Base-by-base conservation (phyloP, 148 eudicot genomes). In the Fagopyrum tataricum region DNA sequence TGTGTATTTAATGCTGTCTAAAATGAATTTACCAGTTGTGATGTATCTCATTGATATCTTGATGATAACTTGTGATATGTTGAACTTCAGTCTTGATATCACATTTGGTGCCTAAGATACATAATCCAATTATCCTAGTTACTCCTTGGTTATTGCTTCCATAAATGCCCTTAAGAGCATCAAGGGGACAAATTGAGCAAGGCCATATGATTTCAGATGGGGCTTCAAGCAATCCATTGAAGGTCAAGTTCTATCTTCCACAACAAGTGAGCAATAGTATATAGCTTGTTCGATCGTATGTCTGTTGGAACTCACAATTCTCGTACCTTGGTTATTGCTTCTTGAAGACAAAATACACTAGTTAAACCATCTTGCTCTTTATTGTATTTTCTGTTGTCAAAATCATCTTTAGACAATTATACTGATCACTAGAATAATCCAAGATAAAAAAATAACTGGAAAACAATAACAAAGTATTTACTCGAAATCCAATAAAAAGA, bases 201-300 rank as follows among this genome's bases (percentile, higher is more conserved):
- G 89, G 61, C 82, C 69, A 74, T 85, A 90, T 44, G 82, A 84
- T 70, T 82, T 83, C 72, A 95, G 82, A 83, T 81, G 84, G 62
- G 93, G 91, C 80, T 87, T 88, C 96, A 80, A 91, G 96, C 72
- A 87, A 88, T 67, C 98, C 79, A 71, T 84, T 96, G 93, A 95
- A 61, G 98, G 96, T 96, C 96, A 88, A 62, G 87, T 73, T 72
- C 80, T 84, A 77, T 95, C 97, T 76, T 87, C 83, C 49, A 95
- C 76, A 67, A 95, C 79, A 41, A 95, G 81, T 72, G 96, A 88
- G 78, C 97, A 88, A 78, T 90, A 79, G 81, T 87, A 87, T 90
- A 95, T 90, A 56, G 96, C 98, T 80, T 91, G 97, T 79, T 95
- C 89, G 76, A n/a, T n/a, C n/a, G n/a, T 95, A 91, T 58, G 98